Evolutionary conservation across 2,329 filamentous ascomycete species (phyloP).

Genomic region (Orbilia quercus): DNA sequence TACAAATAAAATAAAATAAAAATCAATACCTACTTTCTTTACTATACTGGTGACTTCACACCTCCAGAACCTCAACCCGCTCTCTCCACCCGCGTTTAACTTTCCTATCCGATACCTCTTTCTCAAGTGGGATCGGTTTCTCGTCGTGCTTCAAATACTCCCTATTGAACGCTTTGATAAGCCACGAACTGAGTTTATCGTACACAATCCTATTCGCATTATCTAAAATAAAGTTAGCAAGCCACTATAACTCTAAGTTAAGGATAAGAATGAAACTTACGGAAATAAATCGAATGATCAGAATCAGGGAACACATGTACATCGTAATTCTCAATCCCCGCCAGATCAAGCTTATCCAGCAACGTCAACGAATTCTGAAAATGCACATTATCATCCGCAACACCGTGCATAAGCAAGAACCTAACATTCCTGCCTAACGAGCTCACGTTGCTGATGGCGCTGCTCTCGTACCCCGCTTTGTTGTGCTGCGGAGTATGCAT

Average conservation of each 20-base stretch:
- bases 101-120: constrained; percentile 29
- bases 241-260: not conserved
- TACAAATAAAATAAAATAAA: not conserved
- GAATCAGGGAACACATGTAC: constrained; percentile 96
- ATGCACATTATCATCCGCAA: constrained; percentile 98
- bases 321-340: constrained; percentile 89
- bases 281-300: constrained; percentile 93
- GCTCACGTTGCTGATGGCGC: constrained; percentile 78
- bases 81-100: constrained; percentile 43
- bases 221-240: constrained; percentile 63
- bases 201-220: constrained; percentile 92
- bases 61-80: constrained; percentile 3
- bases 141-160: constrained; percentile 75
- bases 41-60: constrained; percentile 15
- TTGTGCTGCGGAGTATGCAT: constrained; percentile 96
- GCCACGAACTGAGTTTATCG: constrained; percentile 84
- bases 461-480: constrained; percentile 77
- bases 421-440: constrained; percentile 81
- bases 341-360: constrained; percentile 85
- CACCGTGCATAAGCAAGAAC: constrained; percentile 94
- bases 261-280: constrained; percentile 50
- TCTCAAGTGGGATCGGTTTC: constrained; percentile 63
- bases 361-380: constrained; percentile 91
- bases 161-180: constrained; percentile 97
- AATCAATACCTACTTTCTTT: not conserved